A percentile compares a stretch with the other conserved stretches of the same genome.
These are phyloP conservation scores for Bassia scoparia DNA, from an alignment of 148 eudicot genomes.

Conservation along the genomic window DNA sequence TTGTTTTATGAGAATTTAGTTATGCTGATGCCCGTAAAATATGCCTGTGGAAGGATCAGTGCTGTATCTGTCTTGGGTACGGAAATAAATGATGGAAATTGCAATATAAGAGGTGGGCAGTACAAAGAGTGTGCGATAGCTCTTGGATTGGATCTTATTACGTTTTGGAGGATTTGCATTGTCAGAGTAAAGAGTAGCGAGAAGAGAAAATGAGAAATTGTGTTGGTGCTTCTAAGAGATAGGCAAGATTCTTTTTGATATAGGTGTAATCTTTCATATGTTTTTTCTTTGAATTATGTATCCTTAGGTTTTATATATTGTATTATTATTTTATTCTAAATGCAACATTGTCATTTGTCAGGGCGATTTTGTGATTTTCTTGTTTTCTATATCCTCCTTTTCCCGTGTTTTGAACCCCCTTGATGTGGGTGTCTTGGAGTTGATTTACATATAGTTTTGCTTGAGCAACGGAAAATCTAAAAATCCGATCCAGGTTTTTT, in stretches of 20 bases:
- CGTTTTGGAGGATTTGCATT: neutral
- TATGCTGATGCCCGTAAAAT: slow-evolving; percentile 7
- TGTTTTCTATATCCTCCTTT: neutral
- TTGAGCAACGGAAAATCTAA: too few species aligned
- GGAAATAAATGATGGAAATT: slow-evolving; percentile 11
- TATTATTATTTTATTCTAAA: neutral
- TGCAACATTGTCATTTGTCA: too few species aligned
- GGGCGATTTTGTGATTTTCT: neutral
- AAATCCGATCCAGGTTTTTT: too few species aligned
- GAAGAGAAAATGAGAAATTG: slow-evolving; percentile 8
- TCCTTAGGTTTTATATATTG: neutral
- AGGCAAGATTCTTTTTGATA: neutral
- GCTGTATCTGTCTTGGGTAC: neutral
- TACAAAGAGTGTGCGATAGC: slow-evolving; percentile 2
- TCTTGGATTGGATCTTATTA: slow-evolving; percentile 1
- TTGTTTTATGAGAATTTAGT: slow-evolving; percentile 14
- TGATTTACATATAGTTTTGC: too few species aligned
- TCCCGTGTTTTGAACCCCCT: neutral
- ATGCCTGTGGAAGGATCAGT: neutral
- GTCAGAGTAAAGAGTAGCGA: neutral
- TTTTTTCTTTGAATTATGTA: neutral
- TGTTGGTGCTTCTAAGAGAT: neutral
- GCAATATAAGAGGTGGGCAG: slow-evolving; percentile 11
- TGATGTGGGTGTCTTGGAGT: too few species aligned
- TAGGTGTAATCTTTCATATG: neutral